Evolutionary conservation across 2,329 filamentous ascomycete species (phyloP), one percentile per base, ranked within the genome.

Genomic region (Bisporella sp.): DNA sequence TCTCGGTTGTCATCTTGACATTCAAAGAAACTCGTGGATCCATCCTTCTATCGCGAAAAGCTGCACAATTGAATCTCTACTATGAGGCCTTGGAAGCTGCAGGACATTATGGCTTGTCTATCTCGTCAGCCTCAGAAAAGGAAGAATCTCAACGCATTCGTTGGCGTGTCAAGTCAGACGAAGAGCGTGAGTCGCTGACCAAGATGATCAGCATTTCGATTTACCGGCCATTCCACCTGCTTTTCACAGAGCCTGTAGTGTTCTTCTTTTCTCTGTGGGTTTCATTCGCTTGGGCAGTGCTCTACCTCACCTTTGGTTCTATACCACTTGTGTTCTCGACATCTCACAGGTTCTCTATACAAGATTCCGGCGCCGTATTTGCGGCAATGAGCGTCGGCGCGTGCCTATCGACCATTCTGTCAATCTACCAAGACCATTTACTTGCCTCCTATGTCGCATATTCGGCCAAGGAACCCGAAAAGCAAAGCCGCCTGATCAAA

Each of bases 231-330:
- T 95, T 96, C 65, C 81, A 84, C 60, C 75, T 91, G 1, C 78
- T 91, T 12, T 70, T 84, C 57, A 90, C 86, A 0, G 87, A 91
- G 58, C 84, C 86, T 0, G 83, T 89, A 7, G 85, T 91, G 11
- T 89, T 90, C 68, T 89, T 81, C 71, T 96, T 96, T 71, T 89
- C 85, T 0, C 73, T 95, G 0, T 96, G 91, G 91, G 85, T 90
- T 1, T 78, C 88, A 0, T 96, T 96, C 66, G 84, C 84, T 21
- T 96, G 91, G 91, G 89, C 86, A 0, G 79, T 95, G 0, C 77
- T 96, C 0, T 96, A 96, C 66, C 73, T 96, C 13, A 89, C 86
- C 9, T 92, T 96, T 59, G 81, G 81, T 11, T 85, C 88, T 1
- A 80, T 96, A 5, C 88, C 90, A 0, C 76, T 93, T 4, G 82